Base-by-base conservation (phyloP, 2,329 filamentous ascomycete genomes). In the Phyllosticta paracitricarpa region DNA sequence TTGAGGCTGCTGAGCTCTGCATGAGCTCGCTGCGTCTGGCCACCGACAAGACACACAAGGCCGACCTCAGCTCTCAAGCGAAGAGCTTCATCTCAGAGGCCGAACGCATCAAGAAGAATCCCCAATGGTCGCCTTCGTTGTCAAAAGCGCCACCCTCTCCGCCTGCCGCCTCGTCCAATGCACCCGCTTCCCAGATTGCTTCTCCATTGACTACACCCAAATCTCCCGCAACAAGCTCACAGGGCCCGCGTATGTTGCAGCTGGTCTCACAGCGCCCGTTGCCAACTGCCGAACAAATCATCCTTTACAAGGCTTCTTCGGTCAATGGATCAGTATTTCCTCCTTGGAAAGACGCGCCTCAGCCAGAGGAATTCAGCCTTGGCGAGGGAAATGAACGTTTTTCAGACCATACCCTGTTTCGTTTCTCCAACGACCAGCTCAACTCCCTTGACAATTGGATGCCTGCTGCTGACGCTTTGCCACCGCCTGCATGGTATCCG, bases 391-490 rank as follows among this genome's bases (percentile, higher is more conserved):
- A 78, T 51, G 72, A 74, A 6, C 71, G 76, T n/a, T 96, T 87
- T 71, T 81, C 76, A 89, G 93, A 97, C 68, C 70, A 81, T 24
- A 80, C 84, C 1, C 79, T 83, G 10, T 84, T 95, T 58, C 82
- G 85, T 25, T 80, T 99, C 51, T 97, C 94, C 0, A 70, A 82
- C 6, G 81, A 83, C 53, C 94, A 99, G 70, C 77, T 79, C 35
- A 81, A 85, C 40, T 87, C 89, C n/a, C 91, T 97, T 68, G 82
- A 83, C 57, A 87, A 85, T 51, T 99, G 94, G 94, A 88, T 86
- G 71, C 84, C 91, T 40, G 89, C 92, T 1, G 69, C 72, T 17
- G 86, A 96, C 61, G 79, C 91, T 24, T 76, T 88, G n/a, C 73
- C 79, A 17, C 75, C 74, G 2, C 76, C 77, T 24, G 69, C 72